These are phyloP conservation scores for Wallacemonas sp. DNA, from an alignment of 208 protist species.

Conservation along the genomic window DNA sequence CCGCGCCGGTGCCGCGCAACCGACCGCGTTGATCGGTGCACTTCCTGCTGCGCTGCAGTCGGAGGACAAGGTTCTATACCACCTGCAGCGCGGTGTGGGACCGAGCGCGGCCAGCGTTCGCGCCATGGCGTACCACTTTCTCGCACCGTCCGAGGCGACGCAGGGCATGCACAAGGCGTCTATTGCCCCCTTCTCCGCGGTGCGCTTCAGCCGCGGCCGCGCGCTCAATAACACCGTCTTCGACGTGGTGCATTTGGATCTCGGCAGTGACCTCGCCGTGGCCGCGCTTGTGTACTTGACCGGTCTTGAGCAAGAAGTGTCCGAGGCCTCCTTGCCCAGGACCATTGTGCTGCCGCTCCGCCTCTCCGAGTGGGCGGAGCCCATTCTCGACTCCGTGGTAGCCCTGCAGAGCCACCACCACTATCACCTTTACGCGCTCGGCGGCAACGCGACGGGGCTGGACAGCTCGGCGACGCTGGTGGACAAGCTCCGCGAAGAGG, in stretches of 20 bases:
- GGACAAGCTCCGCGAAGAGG: background rate
- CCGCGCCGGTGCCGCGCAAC: too few relatives aligned
- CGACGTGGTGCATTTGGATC: constrained; percentile 47
- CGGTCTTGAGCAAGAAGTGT: constrained; percentile 6
- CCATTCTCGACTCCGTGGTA: constrained; percentile 15
- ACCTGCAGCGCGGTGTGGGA: too few relatives aligned
- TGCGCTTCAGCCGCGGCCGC: background rate
- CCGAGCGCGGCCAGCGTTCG: too few relatives aligned
- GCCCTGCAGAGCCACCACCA: background rate
- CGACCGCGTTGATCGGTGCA: background rate
- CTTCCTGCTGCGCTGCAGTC: background rate
- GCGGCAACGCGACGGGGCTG: background rate
- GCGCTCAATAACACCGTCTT: constrained; percentile 20
- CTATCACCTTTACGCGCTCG: constrained; percentile 13
- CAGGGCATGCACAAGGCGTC: background rate
- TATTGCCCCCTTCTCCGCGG: constrained; percentile 5
- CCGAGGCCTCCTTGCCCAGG: background rate
- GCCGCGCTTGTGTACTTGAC: constrained; percentile 28
- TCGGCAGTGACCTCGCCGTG: constrained; percentile 28
- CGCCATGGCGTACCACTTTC: background rate
- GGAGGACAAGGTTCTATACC: too few relatives aligned
- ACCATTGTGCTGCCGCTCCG: constrained; percentile 35
- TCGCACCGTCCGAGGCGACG: background rate
- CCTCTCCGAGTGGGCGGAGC: constrained; percentile 26
- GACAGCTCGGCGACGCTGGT: background rate